Evolutionary conservation across 768 basidiomycete genomes (phyloP).

Genomic region (Mycena crocata): DNA sequence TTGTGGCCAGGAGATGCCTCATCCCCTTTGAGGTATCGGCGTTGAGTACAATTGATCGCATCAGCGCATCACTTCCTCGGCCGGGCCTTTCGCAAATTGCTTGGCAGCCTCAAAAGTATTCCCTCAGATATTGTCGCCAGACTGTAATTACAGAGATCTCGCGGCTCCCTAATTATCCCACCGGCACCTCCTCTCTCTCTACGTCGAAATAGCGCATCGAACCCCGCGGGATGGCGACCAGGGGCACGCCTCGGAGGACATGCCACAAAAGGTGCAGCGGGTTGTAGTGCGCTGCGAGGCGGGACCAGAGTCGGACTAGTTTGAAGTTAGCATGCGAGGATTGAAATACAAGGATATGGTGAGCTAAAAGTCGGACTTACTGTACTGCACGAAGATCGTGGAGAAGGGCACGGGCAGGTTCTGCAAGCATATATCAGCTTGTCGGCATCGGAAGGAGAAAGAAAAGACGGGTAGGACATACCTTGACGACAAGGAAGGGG

Average conservation of each 20-base stretch:
- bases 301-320: slow-evolving; percentile 62
- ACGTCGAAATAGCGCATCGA: slow-evolving; percentile 10
- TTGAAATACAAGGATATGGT: neutral
- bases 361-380: slow-evolving; percentile 45
- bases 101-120: too few relatives aligned
- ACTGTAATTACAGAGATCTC: too few relatives aligned
- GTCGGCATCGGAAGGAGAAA: neutral
- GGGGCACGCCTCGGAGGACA: slow-evolving; percentile 59
- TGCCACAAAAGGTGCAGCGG: slow-evolving; percentile 64
- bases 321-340: neutral
- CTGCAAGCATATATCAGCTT: slow-evolving; percentile 46
- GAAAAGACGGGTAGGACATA: slow-evolving; percentile 23
- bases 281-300: slow-evolving; percentile 67
- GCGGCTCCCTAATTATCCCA: too few relatives aligned
- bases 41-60: too few relatives aligned
- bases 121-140: too few relatives aligned
- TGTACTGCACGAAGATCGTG: slow-evolving; percentile 69
- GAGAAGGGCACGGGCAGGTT: slow-evolving; percentile 65
- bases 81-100: too few relatives aligned
- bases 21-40: too few relatives aligned
- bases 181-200: too few relatives aligned
- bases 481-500: slow-evolving; percentile 48
- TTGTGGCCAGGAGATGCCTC: too few relatives aligned
- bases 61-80: too few relatives aligned
- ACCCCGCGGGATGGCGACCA: slow-evolving; percentile 59